Conservation (phyloP, 768 basidiomycete species). For the Boletus reticuloceps region DNA sequence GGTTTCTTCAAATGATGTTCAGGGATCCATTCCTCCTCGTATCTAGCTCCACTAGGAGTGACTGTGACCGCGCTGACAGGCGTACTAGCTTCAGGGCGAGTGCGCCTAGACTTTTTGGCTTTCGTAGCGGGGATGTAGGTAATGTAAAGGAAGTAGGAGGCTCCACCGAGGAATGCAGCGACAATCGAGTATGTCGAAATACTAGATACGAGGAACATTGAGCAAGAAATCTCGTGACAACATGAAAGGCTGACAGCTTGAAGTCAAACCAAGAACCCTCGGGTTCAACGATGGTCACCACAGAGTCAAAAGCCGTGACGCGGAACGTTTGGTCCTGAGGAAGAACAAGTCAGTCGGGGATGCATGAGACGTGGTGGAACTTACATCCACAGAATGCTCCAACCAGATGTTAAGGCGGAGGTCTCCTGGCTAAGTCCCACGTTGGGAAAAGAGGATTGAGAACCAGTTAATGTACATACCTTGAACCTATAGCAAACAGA, state of each 20-base stretch:
- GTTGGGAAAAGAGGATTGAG: slow-evolving; percentile 1
- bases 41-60: slow-evolving; percentile 59
- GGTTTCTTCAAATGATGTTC: slow-evolving; percentile 77
- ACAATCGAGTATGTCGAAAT: slow-evolving; percentile 74
- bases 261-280: slow-evolving; percentile 74
- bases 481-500: slow-evolving; percentile 48
- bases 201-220: slow-evolving; percentile 23
- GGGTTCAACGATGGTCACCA: slow-evolving; percentile 79
- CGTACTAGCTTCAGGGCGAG: slow-evolving; percentile 45
- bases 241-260: slow-evolving; percentile 59
- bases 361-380: slow-evolving; percentile 13
- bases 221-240: neutral
- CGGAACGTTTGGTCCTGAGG: slow-evolving; percentile 55
- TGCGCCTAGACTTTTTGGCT: slow-evolving; percentile 46
- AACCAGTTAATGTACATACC: slow-evolving; percentile 34
- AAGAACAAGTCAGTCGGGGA: neutral
- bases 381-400: slow-evolving; percentile 65
- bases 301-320: slow-evolving; percentile 69
- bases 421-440: slow-evolving; percentile 60
- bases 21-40: slow-evolving; percentile 93
- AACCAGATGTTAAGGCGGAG: slow-evolving; percentile 72
- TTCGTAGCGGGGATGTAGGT: slow-evolving; percentile 65
- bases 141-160: slow-evolving; percentile 61
- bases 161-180: slow-evolving; percentile 56
- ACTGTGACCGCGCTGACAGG: slow-evolving; percentile 60